phyloP scores from a whole-genome alignment of 75 land plant species.

The Gnetum montanum region DNA sequence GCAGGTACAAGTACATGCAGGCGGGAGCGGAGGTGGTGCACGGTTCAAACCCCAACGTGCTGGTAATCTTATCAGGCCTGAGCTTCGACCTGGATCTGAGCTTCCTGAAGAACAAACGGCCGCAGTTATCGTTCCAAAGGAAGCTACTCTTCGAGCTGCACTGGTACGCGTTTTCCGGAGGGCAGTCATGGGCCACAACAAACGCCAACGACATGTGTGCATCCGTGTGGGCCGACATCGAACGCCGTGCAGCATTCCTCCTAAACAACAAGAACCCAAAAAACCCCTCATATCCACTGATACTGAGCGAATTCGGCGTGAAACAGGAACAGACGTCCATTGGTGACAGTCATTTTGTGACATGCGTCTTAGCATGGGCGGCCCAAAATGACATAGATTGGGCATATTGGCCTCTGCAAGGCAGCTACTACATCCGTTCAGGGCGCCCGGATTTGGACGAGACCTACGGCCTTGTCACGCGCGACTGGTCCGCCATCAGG shows the following conservation, averaged over 20 bases:
- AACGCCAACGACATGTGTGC: slow-evolving; percentile 71
- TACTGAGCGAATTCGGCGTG: slow-evolving; percentile 68
- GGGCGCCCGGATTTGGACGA: slow-evolving; percentile 48
- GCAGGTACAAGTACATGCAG: slow-evolving; percentile 56
- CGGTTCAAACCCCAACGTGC: slow-evolving; percentile 54
- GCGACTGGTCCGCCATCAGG: slow-evolving; percentile 42
- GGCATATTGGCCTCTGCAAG: slow-evolving; percentile 74
- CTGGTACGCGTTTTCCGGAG: slow-evolving; percentile 62
- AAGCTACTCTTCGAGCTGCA: slow-evolving; percentile 77
- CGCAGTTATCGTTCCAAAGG: slow-evolving; percentile 19
- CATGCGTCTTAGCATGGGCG: slow-evolving; percentile 41
- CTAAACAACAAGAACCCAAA: too few species aligned
- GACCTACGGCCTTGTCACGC: slow-evolving; percentile 44
- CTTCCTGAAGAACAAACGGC: slow-evolving; percentile 28
- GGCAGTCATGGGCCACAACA: slow-evolving; percentile 29
- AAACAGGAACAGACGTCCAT: slow-evolving; percentile 39
- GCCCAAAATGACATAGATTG: slow-evolving; percentile 67
- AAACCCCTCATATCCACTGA: slow-evolving; percentile 31
- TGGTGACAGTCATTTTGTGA: slow-evolving; percentile 58
- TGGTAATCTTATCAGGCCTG: slow-evolving; percentile 60
- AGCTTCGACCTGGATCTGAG: slow-evolving; percentile 51
- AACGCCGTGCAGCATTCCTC: slow-evolving; percentile 34
- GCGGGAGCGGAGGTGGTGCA: slow-evolving; percentile 79
- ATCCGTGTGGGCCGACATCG: slow-evolving; percentile 10
- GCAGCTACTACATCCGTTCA: slow-evolving; percentile 66